Evolutionary conservation across 164 flowering plant species (phyloP).

Genomic region (Nymphaea colorata): DNA sequence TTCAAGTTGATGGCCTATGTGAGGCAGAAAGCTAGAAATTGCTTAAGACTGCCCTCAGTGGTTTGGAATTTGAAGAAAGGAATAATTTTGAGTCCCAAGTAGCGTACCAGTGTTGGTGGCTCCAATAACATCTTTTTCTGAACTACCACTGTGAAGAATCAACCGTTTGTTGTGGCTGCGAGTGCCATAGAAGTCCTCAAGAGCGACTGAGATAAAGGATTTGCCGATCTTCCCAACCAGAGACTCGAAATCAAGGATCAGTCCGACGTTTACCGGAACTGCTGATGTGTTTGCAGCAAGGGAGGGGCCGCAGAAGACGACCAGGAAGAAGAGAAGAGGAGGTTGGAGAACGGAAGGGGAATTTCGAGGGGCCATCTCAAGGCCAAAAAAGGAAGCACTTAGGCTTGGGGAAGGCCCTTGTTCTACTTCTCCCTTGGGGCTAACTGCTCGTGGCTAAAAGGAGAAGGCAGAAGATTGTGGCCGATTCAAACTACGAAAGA

Average conservation of each 20-base stretch:
- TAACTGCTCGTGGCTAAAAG: too few species aligned
- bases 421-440: too few species aligned
- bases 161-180: background rate
- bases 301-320: background rate
- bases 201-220: constrained; percentile 10
- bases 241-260: constrained; percentile 8
- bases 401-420: too few species aligned
- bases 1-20: background rate
- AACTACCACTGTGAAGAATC: constrained; percentile 3
- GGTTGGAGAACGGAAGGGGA: background rate
- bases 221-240: constrained; percentile 2
- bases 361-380: background rate
- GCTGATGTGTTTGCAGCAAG: background rate
- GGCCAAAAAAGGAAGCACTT: background rate
- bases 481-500: too few species aligned
- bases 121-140: constrained; percentile 1
- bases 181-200: constrained; percentile 6
- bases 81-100: background rate
- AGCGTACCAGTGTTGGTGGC: constrained; percentile 10
- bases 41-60: too few species aligned
- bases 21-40: background rate
- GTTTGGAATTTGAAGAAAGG: background rate
- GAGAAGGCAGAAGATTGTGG: too few species aligned
- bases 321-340: background rate
- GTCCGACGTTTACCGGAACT: constrained; percentile 4